phyloP scores from a whole-genome alignment of 2,329 filamentous ascomycete genomes.

The Bipolaris cookei region DNA sequence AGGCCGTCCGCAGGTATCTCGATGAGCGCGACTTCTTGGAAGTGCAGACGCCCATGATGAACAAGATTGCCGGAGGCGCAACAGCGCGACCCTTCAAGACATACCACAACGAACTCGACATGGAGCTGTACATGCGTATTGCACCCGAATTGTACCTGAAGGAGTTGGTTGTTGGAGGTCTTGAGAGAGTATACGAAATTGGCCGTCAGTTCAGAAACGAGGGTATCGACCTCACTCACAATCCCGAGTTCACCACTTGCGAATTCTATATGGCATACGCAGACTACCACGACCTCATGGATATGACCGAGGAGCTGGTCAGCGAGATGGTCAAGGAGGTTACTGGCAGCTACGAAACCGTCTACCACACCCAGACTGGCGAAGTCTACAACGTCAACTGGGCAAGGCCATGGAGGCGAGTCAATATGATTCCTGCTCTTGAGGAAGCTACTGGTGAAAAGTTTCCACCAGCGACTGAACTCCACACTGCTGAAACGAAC shows the following conservation, averaged over 20 bases:
- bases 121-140: slow-evolving; percentile 93
- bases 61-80: slow-evolving; percentile 91
- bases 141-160: slow-evolving; percentile 97
- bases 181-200: slow-evolving; percentile 94
- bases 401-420: slow-evolving; percentile 89
- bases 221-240: slow-evolving; percentile 90
- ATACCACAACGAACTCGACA: slow-evolving; percentile 93
- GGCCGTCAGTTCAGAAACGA: slow-evolving; percentile 97
- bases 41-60: slow-evolving; percentile 96
- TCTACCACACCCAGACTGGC: slow-evolving; percentile 83
- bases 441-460: slow-evolving; percentile 90
- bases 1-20: slow-evolving; percentile 87
- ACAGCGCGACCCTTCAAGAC: slow-evolving; percentile 95
- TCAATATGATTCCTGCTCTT: slow-evolving; percentile 94
- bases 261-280: slow-evolving; percentile 88
- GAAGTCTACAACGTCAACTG: slow-evolving; percentile 93
- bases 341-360: slow-evolving; percentile 83
- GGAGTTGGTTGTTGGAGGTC: slow-evolving; percentile 91
- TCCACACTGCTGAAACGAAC: slow-evolving; percentile 88
- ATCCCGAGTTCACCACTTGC: slow-evolving; percentile 96
- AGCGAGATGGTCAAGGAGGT: slow-evolving; percentile 87
- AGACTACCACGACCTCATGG: slow-evolving; percentile 81
- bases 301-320: slow-evolving; percentile 90
- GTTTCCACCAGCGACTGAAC: slow-evolving; percentile 86
- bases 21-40: slow-evolving; percentile 88